Evolutionary conservation across 768 basidiomycete genomes (phyloP).

Genomic region (Dentipellis fragilis): DNA sequence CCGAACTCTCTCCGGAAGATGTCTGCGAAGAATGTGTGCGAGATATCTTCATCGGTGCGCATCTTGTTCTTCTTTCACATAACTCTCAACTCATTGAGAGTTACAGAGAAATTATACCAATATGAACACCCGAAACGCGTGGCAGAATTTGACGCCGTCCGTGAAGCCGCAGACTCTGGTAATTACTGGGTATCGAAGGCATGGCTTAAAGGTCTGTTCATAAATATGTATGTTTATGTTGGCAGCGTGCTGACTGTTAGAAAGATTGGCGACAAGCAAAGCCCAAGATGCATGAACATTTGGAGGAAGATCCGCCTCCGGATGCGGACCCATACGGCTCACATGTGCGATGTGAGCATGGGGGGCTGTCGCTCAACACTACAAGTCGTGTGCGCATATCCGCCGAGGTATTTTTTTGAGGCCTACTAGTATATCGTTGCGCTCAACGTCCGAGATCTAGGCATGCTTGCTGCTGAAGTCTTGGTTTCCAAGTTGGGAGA

Average conservation of each 20-base stretch:
- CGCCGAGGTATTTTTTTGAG: conserved; percentile 32
- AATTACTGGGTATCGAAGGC: conserved; percentile 69
- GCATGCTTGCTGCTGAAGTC: conserved; percentile 43
- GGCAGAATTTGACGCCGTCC: conserved; percentile 44
- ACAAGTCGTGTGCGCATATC: conserved; percentile 56
- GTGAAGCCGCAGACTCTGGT: conserved; percentile 29
- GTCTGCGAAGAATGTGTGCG: conserved; percentile 55
- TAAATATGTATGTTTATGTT: not conserved
- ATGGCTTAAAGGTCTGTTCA: conserved; percentile 69
- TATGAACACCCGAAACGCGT: conserved; percentile 58
- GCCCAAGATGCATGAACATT: conserved; percentile 66
- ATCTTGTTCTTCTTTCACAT: not conserved
- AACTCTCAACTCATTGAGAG: not conserved
- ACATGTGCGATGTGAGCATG: conserved; percentile 71
- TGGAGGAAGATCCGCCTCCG: conserved; percentile 56
- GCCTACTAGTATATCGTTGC: not conserved
- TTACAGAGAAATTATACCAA: conserved; percentile 57
- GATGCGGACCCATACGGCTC: conserved; percentile 42
- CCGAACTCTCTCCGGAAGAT: conserved; percentile 19
- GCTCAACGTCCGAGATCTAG: conserved; percentile 23
- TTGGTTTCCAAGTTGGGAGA: conserved; percentile 58
- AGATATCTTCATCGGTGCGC: conserved; percentile 45
- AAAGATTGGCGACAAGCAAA: conserved; percentile 64
- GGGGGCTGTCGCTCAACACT: conserved; percentile 41
- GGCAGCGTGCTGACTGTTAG: conserved; percentile 1